Percentiles rank a stretch among this genome's conserved stretches.
Evolutionary conservation across 257 asterid genomes (phyloP).

Genomic region (Eustoma russellianum): DNA sequence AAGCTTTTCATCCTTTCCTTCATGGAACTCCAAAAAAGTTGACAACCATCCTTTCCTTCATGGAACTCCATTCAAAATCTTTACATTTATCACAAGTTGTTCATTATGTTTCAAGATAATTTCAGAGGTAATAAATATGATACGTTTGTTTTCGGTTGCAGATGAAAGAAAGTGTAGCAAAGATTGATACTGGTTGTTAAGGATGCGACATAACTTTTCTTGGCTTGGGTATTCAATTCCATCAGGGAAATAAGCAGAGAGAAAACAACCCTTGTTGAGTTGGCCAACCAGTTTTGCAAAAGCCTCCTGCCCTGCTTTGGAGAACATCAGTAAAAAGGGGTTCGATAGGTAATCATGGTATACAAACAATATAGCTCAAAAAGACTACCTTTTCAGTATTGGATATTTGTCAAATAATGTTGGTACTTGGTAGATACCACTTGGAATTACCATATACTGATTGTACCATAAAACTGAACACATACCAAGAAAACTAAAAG

Average conservation of each 20-base stretch:
- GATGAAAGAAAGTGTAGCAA: constrained; percentile 52
- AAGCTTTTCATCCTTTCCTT: too few species aligned
- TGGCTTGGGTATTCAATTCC: constrained; percentile 90
- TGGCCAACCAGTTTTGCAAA: constrained; percentile 66
- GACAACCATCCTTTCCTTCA: constrained; percentile 1
- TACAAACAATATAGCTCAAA: constrained; percentile 38
- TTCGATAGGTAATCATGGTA: constrained; percentile 58
- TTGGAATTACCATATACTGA: too few species aligned
- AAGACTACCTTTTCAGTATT: too few species aligned
- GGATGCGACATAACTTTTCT: constrained; percentile 80
- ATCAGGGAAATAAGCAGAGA: constrained; percentile 62
- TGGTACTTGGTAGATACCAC: too few species aligned
- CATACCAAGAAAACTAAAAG: too few species aligned
- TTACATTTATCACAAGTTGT: too few species aligned
- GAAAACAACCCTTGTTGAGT: constrained; percentile 69
- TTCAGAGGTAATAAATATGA: background rate
- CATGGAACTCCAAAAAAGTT: constrained; percentile 66
- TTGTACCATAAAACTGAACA: too few species aligned
- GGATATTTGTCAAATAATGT: too few species aligned
- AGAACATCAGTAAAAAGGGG: constrained; percentile 86
- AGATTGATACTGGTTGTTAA: constrained; percentile 56
- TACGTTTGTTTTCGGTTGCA: constrained; percentile 17
- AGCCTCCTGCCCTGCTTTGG: constrained; percentile 60
- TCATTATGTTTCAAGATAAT: background rate
- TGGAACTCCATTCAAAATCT: background rate